phyloP scores from a whole-genome alignment of 1,284 basidiomycete genomes.

The Cryptococcus sp. region DNA sequence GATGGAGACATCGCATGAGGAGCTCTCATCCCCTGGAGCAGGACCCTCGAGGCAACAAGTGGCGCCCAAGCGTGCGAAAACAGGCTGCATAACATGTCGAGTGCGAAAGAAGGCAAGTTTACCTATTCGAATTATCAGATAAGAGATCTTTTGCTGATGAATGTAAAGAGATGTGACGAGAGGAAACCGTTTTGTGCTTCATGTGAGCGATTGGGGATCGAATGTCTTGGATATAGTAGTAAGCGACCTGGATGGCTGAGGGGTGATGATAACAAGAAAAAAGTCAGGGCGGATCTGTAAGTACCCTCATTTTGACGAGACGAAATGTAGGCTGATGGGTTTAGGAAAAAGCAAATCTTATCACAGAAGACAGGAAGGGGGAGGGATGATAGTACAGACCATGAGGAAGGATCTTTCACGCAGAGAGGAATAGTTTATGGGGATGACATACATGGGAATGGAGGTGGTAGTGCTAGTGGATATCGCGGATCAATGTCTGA shows the following conservation, averaged over 20 bases:
- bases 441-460: no score
- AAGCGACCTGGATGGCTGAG: conserved; percentile 15
- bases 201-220: conserved; percentile 13
- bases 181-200: conserved; percentile 14
- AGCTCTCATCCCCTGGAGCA: neutral
- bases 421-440: no score
- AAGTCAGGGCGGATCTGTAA: conserved; percentile 13
- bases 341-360: neutral
- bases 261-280: conserved; percentile 14
- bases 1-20: no score
- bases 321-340: no score
- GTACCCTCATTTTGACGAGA: no score
- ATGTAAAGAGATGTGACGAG: conserved; percentile 12
- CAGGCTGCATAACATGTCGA: conserved; percentile 18
- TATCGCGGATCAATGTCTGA: no score
- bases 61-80: conserved; percentile 8
- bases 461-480: no score
- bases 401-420: neutral
- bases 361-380: neutral
- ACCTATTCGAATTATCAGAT: neutral
- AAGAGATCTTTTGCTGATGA: neutral
- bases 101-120: conserved; percentile 13
- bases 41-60: neutral
- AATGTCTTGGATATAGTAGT: conserved; percentile 15
- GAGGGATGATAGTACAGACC: neutral